These are phyloP conservation scores for Bertia moriformis DNA, from an alignment of 2,329 filamentous ascomycete species.

Conservation along the genomic window DNA sequence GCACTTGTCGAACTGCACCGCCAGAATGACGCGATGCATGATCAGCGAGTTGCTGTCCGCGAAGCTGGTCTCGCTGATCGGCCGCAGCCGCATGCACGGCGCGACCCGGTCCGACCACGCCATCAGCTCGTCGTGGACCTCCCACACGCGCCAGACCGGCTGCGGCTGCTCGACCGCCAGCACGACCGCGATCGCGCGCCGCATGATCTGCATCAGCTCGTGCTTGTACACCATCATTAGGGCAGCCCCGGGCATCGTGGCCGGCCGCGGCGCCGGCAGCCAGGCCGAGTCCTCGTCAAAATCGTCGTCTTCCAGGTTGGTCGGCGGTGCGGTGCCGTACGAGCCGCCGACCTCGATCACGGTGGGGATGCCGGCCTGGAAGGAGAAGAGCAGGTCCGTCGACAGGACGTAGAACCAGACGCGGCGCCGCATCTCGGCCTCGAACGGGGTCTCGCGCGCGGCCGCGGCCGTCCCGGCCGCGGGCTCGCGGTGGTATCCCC, in stretches of 20 bases:
- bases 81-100: constrained; percentile 20
- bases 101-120: constrained; percentile 21
- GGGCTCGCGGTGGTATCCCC: constrained; percentile 35
- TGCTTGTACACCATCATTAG: constrained; percentile 27
- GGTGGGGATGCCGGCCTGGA: constrained; percentile 28
- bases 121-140: constrained; percentile 23
- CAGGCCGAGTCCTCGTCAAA: constrained; percentile 29
- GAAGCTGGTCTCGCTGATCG: constrained; percentile 25
- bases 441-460: constrained; percentile 24
- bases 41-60: constrained; percentile 27
- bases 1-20: constrained; percentile 30
- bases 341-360: no score
- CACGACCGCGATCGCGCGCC: constrained; percentile 25
- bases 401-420: constrained; percentile 30
- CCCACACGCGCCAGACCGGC: constrained; percentile 4
- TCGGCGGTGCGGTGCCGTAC: constrained; percentile 28
- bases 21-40: constrained; percentile 31
- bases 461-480: constrained; percentile 4
- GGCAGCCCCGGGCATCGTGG: constrained; percentile 25
- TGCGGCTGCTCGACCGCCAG: constrained; percentile 17
- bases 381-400: constrained; percentile 31
- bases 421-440: constrained; percentile 33
- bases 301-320: constrained; percentile 32
- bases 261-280: constrained; percentile 24
- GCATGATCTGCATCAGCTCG: constrained; percentile 24